Base-by-base conservation (phyloP, 2,329 filamentous ascomycete genomes). In the Microcyclospora tardicrescens region DNA sequence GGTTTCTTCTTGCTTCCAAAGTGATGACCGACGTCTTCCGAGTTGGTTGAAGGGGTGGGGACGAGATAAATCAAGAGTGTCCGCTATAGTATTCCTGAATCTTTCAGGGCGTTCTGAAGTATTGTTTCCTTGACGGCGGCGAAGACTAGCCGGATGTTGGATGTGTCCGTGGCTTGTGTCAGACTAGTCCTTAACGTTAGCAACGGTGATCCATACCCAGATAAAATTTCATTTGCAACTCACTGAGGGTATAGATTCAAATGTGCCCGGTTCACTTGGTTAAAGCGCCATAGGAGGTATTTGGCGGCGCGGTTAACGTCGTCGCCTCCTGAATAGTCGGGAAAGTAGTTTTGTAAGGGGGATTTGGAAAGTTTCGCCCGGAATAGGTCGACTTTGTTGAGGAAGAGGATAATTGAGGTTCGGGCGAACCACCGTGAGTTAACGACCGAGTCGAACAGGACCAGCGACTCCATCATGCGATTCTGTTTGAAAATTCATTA, bases 361-460 rank as follows among this genome's bases (percentile, higher is more conserved):
- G 86, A 95, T 46, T 87, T 77, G 39, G 77, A 77, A 19, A 98
- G 77, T 62, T 98, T 98, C 57, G 86, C 81, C 61, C 91, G 89
- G 72, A 98, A 98, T 42, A 98, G 76, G 66, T 98, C 91, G 50
- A 98, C 91, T 63, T 98, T 98, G 69, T 98, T 98, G 45, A 98
- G 72, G 67, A 98, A 98, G 41, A 98, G 71, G 56, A 98, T 96
- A 58, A 98, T 98, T 58, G 87, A 95, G 10, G 91, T 98, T 52
- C 91, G 74, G 82, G 96, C 93, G 64, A 98, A 98, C 91, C 91
- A 98, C 52, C 91, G 74, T 27, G 91, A 96, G 65, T 98, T 98
- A 51, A 98, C 91, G 4, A 98, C 91, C 1, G 89, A 96, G 63
- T 98, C 91, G 60, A 98, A 98, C 4, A 98, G 73, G 12, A 96